Evolutionary conservation across 1,139 yeast species (phyloP).

Genomic region (Sugiyamaella sp.): DNA sequence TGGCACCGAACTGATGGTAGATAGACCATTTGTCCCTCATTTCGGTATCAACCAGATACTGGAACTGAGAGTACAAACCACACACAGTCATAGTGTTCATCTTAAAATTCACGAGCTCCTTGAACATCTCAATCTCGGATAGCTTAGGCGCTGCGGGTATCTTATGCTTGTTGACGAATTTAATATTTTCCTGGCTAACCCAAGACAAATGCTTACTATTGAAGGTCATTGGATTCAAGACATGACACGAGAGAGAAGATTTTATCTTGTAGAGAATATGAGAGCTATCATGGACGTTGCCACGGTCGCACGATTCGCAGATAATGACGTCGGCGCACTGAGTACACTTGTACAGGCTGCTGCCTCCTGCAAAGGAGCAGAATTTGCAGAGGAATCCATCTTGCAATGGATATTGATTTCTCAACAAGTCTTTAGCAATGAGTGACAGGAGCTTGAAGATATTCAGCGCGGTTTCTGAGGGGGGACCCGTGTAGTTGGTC

Average conservation of each 20-base stretch:
- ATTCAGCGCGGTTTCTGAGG: conserved; percentile 14
- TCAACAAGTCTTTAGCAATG: conserved; percentile 21
- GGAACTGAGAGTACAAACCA: conserved; percentile 36
- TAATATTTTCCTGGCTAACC: conserved; percentile 26
- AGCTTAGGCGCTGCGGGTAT: conserved; percentile 17
- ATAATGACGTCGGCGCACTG: conserved; percentile 26
- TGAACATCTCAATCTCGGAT: conserved; percentile 20
- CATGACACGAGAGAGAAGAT: conserved; percentile 9
- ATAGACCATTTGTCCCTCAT: neutral
- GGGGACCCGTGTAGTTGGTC: neutral
- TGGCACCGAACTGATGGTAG: conserved; percentile 7
- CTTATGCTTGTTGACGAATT: conserved; percentile 9
- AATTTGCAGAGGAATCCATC: neutral
- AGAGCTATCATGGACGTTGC: conserved; percentile 27
- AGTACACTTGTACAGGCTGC: conserved; percentile 29
- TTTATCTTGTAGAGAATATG: conserved; percentile 32
- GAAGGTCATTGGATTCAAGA: conserved; percentile 4
- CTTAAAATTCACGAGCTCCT: conserved; percentile 3
- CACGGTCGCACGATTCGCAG: conserved; percentile 32
- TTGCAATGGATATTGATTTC: conserved; percentile 15
- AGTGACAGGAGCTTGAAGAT: conserved; percentile 19
- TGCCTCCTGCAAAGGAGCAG: conserved; percentile 20
- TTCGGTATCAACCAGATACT: conserved; percentile 29
- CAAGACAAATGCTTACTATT: conserved; percentile 26
- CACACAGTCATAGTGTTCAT: conserved; percentile 32